Evolutionary conservation across 179 eudicot genomes (phyloP), one percentile per base, ranked within the genome.

Genomic region (Vitellaria paradoxa): DNA sequence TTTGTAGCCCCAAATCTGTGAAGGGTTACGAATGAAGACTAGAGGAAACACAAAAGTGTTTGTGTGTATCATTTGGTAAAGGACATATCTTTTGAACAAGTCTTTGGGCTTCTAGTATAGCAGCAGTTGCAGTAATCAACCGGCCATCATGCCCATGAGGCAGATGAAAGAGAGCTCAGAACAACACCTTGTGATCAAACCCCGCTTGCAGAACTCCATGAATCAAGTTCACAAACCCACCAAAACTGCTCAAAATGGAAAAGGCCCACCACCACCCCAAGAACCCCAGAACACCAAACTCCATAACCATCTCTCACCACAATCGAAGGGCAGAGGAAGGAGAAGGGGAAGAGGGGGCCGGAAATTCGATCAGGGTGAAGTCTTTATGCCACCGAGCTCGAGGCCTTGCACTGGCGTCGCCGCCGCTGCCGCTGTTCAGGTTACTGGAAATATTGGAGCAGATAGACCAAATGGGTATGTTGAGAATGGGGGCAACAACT

Each of bases 321-420:
- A 84, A 11, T 76, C 88, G 14, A 89, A 78, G 70, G 88, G 80
- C 72, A 78, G 89, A 77, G 91, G 91, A 18, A 86, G 93, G 81
- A 87, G 91, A 76, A 84, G 93, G 72, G 85, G 93, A 26, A 79
- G 89, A 65, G 91, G 89, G 14, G 89, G 87, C 73, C 84, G 91
- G 74, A 89, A 88, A 73, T 83, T 86, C 0, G 93, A 89, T 73
- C 91, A 87, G 76, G 84, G 82, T 6, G 91, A 88, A 0, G 68
- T 50, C 40, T 85, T 71, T 77, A 81, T 82, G 87, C 78, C 84
- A 53, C 90, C 92, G 9, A 89, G 89, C 70, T 84, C 89, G 8
- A 81, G 90, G 79, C 89, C 88, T 42, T 87, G 90, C 81, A 81
- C 84, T 0, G 90, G 77, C 4, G 82, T 72, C 37, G 21, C 66